Base-by-base conservation (phyloP, 139 green algal species). In the Chlamydomonas schloesseri region DNA sequence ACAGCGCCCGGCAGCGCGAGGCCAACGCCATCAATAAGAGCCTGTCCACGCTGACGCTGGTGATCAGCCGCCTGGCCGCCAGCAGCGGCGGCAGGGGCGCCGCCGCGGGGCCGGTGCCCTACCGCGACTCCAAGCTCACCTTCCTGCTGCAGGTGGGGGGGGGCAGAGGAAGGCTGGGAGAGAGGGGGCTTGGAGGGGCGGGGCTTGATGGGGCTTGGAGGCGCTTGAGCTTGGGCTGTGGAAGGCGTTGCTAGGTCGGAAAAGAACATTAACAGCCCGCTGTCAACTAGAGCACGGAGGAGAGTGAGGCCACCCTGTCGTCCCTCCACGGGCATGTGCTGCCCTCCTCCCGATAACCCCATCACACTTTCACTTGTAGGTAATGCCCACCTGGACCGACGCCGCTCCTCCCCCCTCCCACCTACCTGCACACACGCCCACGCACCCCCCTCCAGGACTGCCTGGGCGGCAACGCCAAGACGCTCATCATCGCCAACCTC, bases 101-200 rank as follows among this genome's bases (percentile, higher is more conserved):
- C 42, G 42, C 6, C 42, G 42, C 42, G 42, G 42, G 42, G 42
- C 13, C 78, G 87, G n/a, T 99, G 21, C 98, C 98, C 8, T 99
- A 99, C 93, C 89, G 98, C 14, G 97, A 99, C 94, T 98, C 93
- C 50, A 95, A 97, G 80, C 96, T 99, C 29, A 99, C 98, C 1
- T 98, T 97, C 89, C 91, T 99, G 73, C 95, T 99, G n/a, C 96
- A 98, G 93, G 94, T 95, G 47, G 47, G 81, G 21, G n/a, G n/a
- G 14, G n/a, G n/a, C 24, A 18, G 14, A 9, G 29, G 3, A 2
- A 6, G 21, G 33, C 26, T 57, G 14, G 3, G 55, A 11, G 55
- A 5, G 55, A 4, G 20, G 3, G 55, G 55, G 73, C n/a, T n/a
- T 29, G 31, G 15, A 14, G 10, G 33, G 73, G 53, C 5, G 37